These are phyloP conservation scores for Brassica carinata DNA, from an alignment of 345 rosid genomes.

Conservation along the genomic window DNA sequence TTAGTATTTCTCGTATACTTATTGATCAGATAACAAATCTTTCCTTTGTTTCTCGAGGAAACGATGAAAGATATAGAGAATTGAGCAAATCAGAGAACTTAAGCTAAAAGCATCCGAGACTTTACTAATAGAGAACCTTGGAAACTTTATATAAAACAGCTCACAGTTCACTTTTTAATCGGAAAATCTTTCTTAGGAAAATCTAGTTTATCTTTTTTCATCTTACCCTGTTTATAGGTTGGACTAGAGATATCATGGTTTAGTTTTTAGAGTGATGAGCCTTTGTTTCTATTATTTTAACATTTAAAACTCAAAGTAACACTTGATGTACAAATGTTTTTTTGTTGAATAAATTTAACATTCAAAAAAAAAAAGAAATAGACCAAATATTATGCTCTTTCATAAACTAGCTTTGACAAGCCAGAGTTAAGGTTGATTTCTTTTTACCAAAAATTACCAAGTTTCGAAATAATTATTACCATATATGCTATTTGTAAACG, in stretches of 20 bases:
- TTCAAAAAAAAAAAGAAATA: too few species aligned
- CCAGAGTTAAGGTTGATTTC: not conserved
- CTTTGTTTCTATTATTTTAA: too few species aligned
- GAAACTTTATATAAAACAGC: not conserved
- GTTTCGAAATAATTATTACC: not conserved
- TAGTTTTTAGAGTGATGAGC: not conserved
- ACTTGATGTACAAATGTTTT: too few species aligned
- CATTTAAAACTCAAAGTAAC: too few species aligned
- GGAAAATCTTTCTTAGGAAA: not conserved
- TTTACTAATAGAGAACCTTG: not conserved
- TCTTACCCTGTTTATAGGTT: not conserved
- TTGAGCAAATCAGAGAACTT: not conserved
- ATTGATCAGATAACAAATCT: conserved; percentile 1
- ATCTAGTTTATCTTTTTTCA: not conserved
- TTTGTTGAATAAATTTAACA: too few species aligned
- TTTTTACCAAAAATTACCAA: not conserved
- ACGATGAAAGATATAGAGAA: not conserved
- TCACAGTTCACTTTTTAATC: not conserved
- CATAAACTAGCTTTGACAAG: not conserved
- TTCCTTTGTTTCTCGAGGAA: not conserved
- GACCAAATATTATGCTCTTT: not conserved
- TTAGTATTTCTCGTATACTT: not conserved
- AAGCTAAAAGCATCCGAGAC: not conserved
- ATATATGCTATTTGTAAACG: too few species aligned
- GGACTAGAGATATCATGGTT: not conserved